A percentile compares a stretch with the other conserved stretches of the same genome.
Evolutionary conservation across 768 basidiomycete genomes (phyloP).

Genomic region (Serendipita indica): DNA sequence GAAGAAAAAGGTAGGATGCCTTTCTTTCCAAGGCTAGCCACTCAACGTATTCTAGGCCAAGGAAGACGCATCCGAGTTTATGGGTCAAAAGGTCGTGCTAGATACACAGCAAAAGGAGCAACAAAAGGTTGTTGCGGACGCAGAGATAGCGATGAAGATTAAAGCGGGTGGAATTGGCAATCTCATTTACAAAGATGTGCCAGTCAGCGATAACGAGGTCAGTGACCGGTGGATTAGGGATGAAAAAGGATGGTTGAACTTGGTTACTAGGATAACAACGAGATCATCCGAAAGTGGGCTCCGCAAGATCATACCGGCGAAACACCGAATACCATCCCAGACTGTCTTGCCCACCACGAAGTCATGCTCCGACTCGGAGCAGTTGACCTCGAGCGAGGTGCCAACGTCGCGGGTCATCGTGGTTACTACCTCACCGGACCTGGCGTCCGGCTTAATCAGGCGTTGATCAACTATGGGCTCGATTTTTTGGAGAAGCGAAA

Average conservation of each 20-base stretch:
- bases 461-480: constrained; percentile 84
- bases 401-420: constrained; percentile 88
- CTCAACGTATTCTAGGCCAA: constrained; percentile 48
- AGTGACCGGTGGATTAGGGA: too few relatives aligned
- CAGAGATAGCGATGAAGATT: constrained; percentile 60
- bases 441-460: constrained; percentile 94
- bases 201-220: constrained; percentile 81
- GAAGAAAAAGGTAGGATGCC: constrained; percentile 66
- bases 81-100: constrained; percentile 68
- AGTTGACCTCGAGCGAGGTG: constrained; percentile 90
- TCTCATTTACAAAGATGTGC: constrained; percentile 74
- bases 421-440: constrained; percentile 94
- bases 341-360: constrained; percentile 95
- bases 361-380: constrained; percentile 85
- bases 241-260: too few relatives aligned
- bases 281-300: constrained; percentile 67
- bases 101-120: constrained; percentile 67
- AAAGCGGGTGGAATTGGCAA: constrained; percentile 81
- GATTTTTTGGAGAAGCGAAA: constrained; percentile 72
- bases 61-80: constrained; percentile 75
- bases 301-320: constrained; percentile 61
- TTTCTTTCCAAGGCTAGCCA: background rate
- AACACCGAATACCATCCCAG: constrained; percentile 45
- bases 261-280: constrained; percentile 69
- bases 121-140: constrained; percentile 61